Conservation (phyloP, 805 yeast genomes). For the Sugiyamaella marilandica region DNA sequence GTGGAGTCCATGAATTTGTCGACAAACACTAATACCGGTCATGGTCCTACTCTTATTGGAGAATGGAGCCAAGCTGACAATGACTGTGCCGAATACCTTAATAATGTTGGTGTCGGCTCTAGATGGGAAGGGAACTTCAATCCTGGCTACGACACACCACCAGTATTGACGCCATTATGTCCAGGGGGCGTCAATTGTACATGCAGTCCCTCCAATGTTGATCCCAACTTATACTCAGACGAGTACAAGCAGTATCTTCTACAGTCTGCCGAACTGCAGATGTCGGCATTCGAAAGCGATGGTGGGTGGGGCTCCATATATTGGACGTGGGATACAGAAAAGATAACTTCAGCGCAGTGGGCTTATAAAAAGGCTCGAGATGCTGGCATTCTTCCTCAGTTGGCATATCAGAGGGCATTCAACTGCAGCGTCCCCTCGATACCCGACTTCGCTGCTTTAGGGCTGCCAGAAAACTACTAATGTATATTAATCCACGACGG, state of each 20-base stretch:
- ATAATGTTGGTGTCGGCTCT: constrained; percentile 74
- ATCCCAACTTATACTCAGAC: constrained; percentile 48
- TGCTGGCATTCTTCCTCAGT: constrained; percentile 29
- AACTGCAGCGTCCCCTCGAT: constrained; percentile 22
- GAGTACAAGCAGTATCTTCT: constrained; percentile 53
- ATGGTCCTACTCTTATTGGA: constrained; percentile 63
- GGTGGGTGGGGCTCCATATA: constrained; percentile 70
- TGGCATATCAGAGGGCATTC: constrained; percentile 26
- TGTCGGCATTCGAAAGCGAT: constrained; percentile 65
- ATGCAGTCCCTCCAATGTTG: constrained; percentile 37
- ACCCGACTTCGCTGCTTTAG: constrained; percentile 27
- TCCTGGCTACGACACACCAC: constrained; percentile 26
- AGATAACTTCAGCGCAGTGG: constrained; percentile 30
- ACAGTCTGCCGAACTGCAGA: constrained; percentile 72
- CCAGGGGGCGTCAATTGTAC: constrained; percentile 50
- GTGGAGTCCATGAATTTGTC: constrained; percentile 46
- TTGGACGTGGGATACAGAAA: constrained; percentile 87
- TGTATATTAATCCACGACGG: background rate
- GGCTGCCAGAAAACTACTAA: constrained; percentile 28
- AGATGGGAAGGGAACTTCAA: constrained; percentile 61
- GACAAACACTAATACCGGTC: constrained; percentile 53
- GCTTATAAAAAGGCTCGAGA: constrained; percentile 28
- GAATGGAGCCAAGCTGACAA: constrained; percentile 86
- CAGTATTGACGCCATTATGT: constrained; percentile 26
- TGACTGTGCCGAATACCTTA: constrained; percentile 79